These are phyloP conservation scores for Dictyostelium firmibasis DNA, from an alignment of 78 protist genomes.

Conservation along the genomic window DNA sequence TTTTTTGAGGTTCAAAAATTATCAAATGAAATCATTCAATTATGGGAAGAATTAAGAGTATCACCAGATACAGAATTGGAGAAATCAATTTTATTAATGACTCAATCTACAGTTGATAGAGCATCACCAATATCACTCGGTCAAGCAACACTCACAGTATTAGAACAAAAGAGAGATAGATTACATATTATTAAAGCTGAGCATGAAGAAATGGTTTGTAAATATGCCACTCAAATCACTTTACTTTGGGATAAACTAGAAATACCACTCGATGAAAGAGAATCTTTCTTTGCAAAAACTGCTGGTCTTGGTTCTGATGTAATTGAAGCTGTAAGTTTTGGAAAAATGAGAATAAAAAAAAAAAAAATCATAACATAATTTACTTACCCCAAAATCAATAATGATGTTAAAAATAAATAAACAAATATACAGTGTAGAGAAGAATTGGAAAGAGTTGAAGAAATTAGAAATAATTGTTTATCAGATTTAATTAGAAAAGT, in stretches of 20 bases:
- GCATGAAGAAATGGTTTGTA: conserved; percentile 42
- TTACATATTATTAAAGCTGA: conserved; percentile 12
- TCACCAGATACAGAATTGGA: conserved; percentile 78
- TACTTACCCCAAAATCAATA: not conserved
- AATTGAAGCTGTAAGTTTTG: conserved; percentile 53
- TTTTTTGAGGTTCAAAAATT: conserved; percentile 37
- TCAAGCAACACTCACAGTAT: not conserved
- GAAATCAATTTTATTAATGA: conserved; percentile 42
- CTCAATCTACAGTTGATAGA: not conserved
- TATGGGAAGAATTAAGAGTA: conserved; percentile 66
- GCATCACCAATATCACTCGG: conserved; percentile 48
- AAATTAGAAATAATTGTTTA: conserved; percentile 31
- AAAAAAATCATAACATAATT: not conserved
- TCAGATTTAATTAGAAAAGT: conserved; percentile 16
- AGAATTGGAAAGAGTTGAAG: conserved; percentile 56
- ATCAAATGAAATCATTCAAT: conserved; percentile 8
- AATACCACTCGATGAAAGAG: conserved; percentile 49
- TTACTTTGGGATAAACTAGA: conserved; percentile 52
- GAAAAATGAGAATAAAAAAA: not conserved
- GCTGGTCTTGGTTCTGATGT: conserved; percentile 76
- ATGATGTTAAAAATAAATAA: not conserved
- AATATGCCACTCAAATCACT: conserved; percentile 53
- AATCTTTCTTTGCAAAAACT: conserved; percentile 61
- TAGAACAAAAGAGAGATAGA: conserved; percentile 50
- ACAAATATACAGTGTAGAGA: conserved; percentile 23